phyloP scores from a whole-genome alignment of 2,329 filamentous ascomycete species.

The Fusarium sacchari region DNA sequence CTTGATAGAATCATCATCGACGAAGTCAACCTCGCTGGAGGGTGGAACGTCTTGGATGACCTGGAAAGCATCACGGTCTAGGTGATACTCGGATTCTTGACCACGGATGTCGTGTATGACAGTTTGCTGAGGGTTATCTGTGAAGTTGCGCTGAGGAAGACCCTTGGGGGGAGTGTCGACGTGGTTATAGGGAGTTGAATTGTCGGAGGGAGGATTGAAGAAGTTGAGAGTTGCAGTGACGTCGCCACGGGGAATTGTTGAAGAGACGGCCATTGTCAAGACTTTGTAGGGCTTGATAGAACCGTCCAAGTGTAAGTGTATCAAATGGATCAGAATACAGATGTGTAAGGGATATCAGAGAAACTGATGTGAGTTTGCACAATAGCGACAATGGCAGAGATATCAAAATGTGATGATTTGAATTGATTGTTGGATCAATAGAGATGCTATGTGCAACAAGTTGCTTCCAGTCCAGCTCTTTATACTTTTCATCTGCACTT shows the following conservation, averaged over 20 bases:
- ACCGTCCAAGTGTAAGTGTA: background rate
- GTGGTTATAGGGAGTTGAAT: slow-evolving; percentile 70
- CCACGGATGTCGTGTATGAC: slow-evolving; percentile 78
- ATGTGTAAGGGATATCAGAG: background rate
- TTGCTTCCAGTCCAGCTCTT: slow-evolving; percentile 15
- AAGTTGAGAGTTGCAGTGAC: slow-evolving; percentile 73
- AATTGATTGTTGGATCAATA: background rate
- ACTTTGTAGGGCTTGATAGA: background rate
- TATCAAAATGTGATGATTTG: background rate
- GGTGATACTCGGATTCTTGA: slow-evolving; percentile 69
- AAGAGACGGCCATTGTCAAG: slow-evolving; percentile 52
- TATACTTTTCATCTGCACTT: slow-evolving; percentile 22
- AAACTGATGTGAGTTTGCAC: background rate
- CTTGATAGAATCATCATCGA: slow-evolving; percentile 74
- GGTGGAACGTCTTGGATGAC: slow-evolving; percentile 68
- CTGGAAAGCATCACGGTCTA: slow-evolving; percentile 81
- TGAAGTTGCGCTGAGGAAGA: slow-evolving; percentile 73
- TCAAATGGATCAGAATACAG: background rate
- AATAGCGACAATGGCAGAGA: background rate
- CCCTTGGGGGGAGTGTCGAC: slow-evolving; percentile 72
- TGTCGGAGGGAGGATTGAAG: slow-evolving; percentile 69
- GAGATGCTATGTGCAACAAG: slow-evolving; percentile 6
- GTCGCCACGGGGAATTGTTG: slow-evolving; percentile 64
- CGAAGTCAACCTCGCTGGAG: slow-evolving; percentile 64
- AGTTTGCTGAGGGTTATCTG: slow-evolving; percentile 60